Evolutionary conservation across 2,329 filamentous ascomycete genomes (phyloP), one percentile per base, ranked within the genome.

Genomic region (Thielaviopsis ethacetica): DNA sequence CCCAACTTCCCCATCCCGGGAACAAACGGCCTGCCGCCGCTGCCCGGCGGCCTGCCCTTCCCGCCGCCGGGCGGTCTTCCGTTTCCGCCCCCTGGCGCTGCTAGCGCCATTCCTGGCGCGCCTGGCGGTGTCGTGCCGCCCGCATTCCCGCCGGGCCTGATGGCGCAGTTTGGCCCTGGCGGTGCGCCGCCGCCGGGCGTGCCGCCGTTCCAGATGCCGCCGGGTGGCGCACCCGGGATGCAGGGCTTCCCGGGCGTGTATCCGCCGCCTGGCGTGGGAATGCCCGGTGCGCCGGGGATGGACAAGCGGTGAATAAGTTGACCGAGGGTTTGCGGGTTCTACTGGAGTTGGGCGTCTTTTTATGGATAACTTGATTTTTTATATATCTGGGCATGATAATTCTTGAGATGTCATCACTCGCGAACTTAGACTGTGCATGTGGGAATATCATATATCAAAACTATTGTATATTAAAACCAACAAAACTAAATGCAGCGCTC

Each of bases 1-100:
- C 69, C 75, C 65, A 72, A 73, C 44, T 71, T 71, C 44, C 75
- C 76, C 66, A 70, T 73, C 13, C 69, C 73, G 1, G 69, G 69
- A 9, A 67, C 68, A 41, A 71, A 68, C 44, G 69, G 69, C 15
- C 62, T 72, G 59, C 68, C 70, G 22, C 67, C 70, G 61, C 68
- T 71, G 27, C 73, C 72, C 1, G 71, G 70, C 24, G 71, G 71
- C 21, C 72, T 76, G 59, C 73, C 72, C 2, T 75, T 76, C 54
- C 73, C 73, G 9, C 71, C 72, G 24, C 68, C 72, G 0, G 68
- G 70, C 44, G 63, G 62, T 5, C 62, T 65, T 9, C 66, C 67
- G 24, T 67, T 67, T 62, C 65, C 67, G 5, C 64, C 65, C 2
- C 56, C 56, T 30, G 41, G 52, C 24, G 17, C 70, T n/a, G 30